Conservation (phyloP, 148 eudicot genomes). For the Diospyros kaki region DNA sequence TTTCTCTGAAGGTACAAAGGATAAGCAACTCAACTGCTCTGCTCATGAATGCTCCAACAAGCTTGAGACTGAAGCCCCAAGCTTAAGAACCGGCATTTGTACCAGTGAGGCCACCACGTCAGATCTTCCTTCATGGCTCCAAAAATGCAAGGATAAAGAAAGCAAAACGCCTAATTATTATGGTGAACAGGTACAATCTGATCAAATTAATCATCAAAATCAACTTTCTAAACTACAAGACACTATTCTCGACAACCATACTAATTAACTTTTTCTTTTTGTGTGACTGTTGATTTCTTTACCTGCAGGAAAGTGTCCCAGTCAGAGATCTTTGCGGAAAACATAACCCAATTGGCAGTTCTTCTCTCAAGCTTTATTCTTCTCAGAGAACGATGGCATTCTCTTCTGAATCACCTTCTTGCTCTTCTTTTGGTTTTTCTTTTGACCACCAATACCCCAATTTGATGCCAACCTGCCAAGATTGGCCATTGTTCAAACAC, state of each 20-base stretch:
- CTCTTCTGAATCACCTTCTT: constrained; percentile 53
- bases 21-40: constrained; percentile 22
- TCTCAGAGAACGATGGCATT: constrained; percentile 53
- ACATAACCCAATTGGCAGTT: constrained; percentile 48
- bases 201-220: not conserved
- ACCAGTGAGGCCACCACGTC: constrained; percentile 47
- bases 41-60: constrained; percentile 20
- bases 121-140: constrained; percentile 86
- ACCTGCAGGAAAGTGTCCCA: constrained; percentile 41
- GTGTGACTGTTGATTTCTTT: constrained; percentile 6
- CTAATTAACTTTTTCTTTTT: no score
- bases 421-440: constrained; percentile 43
- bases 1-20: constrained; percentile 24
- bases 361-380: constrained; percentile 23
- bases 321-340: constrained; percentile 43
- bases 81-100: constrained; percentile 17
- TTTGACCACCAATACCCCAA: constrained; percentile 12
- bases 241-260: no score
- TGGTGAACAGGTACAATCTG: constrained; percentile 44
- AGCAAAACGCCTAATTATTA: constrained; percentile 26
- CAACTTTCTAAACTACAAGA: not conserved
- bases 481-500: not conserved
- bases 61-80: constrained; percentile 23
- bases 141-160: constrained; percentile 47
- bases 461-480: constrained; percentile 12